These are phyloP conservation scores for Knoxia roxburghii DNA, from an alignment of 257 asterid genomes.

Conservation along the genomic window DNA sequence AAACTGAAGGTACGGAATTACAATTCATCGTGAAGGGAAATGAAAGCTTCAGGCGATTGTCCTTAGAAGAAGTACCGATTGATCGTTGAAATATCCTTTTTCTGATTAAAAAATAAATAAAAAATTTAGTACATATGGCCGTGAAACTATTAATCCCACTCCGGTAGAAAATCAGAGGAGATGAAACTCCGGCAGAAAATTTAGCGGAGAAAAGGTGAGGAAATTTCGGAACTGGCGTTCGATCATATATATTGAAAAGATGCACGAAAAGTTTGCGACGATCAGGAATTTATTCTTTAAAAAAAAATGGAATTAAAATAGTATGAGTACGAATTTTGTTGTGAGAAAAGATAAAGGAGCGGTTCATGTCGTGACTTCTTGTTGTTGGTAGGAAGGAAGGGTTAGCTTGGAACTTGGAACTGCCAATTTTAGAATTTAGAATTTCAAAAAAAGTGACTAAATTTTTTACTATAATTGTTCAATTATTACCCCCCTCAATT, in stretches of 20 bases:
- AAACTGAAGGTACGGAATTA: conserved; percentile 28
- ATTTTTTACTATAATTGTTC: too few species aligned
- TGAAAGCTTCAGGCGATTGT: conserved; percentile 21
- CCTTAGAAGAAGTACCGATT: conserved; percentile 14
- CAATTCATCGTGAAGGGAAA: conserved; percentile 21
- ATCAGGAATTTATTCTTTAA: neutral
- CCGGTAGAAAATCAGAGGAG: conserved; percentile 11
- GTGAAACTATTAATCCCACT: conserved; percentile 1
- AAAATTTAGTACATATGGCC: neutral
- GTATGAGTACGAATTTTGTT: too few species aligned
- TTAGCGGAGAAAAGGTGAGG: conserved; percentile 14
- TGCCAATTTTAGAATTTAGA: too few species aligned
- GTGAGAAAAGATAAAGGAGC: too few species aligned
- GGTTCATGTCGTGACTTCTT: too few species aligned
- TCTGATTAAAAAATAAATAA: too few species aligned
- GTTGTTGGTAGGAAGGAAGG: too few species aligned
- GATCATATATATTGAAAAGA: neutral
- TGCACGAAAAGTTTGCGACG: neutral
- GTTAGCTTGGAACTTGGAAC: too few species aligned
- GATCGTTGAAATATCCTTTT: conserved; percentile 19
- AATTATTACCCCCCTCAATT: too few species aligned
- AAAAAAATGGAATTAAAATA: neutral
- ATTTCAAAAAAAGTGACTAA: too few species aligned
- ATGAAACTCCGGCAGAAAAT: conserved; percentile 6
- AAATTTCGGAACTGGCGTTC: neutral